Evolutionary conservation across 208 protist genomes (phyloP).

Genomic region (Trypanosoma platydactyli): DNA sequence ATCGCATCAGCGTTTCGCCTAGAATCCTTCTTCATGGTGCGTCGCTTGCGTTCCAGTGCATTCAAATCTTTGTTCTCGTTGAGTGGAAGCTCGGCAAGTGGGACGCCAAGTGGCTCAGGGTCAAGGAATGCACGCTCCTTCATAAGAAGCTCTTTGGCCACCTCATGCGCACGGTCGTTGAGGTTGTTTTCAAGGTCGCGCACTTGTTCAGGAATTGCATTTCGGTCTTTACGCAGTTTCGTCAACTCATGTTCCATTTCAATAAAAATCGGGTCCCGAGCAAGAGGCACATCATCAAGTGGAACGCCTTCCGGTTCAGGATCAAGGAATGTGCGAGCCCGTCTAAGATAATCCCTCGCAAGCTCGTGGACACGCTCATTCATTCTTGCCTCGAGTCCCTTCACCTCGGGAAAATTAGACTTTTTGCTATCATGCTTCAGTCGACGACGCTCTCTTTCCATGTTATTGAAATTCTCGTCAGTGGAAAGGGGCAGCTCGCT

Average conservation of each 20-base stretch:
- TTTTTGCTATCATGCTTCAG: slow-evolving; percentile 55
- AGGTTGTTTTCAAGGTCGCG: slow-evolving; percentile 46
- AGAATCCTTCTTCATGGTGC: slow-evolving; percentile 42
- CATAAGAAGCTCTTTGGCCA: slow-evolving; percentile 59
- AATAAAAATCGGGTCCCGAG: slow-evolving; percentile 37
- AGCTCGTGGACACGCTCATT: slow-evolving; percentile 70
- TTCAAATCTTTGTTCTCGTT: slow-evolving; percentile 72
- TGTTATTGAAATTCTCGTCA: slow-evolving; percentile 58
- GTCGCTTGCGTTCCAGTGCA: slow-evolving; percentile 62
- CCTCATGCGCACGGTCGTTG: slow-evolving; percentile 42
- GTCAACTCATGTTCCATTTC: slow-evolving; percentile 38
- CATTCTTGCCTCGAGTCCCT: slow-evolving; percentile 62
- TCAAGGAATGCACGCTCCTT: slow-evolving; percentile 85
- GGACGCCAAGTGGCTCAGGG: slow-evolving; percentile 78
- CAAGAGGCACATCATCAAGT: slow-evolving; percentile 40
- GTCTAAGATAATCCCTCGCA: slow-evolving; percentile 47
- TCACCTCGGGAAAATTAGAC: slow-evolving; percentile 40
- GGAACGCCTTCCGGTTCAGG: slow-evolving; percentile 51
- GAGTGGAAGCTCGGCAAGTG: slow-evolving; percentile 75
- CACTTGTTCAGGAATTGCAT: slow-evolving; percentile 20
- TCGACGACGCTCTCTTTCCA: slow-evolving; percentile 61
- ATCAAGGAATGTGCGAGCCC: slow-evolving; percentile 59
- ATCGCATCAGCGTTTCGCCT: slow-evolving; percentile 57
- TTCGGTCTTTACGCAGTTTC: slow-evolving; percentile 31
- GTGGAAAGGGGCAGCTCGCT: slow-evolving; percentile 61